Evolutionary conservation across 352 stramenopile species (phyloP), one percentile per base, ranked within the genome.

Genomic region (Saprolegnia diclina): DNA sequence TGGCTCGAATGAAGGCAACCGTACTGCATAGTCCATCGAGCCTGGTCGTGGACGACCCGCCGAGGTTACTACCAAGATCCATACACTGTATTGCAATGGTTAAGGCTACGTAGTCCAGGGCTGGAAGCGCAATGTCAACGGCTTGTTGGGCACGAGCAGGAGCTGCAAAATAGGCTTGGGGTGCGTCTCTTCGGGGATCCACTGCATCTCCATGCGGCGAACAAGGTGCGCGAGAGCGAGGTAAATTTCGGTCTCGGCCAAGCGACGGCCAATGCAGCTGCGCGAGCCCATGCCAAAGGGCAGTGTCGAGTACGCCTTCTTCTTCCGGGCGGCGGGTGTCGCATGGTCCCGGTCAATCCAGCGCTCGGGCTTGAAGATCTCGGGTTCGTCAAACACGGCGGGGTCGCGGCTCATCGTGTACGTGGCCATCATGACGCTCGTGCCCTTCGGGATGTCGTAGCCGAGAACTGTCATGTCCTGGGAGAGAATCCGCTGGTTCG

Each of bases 191-290:
- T 35, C 52, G 3, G 24, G 11, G 52, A 19, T 14, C 24, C 52
- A 59, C 52, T 40, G 24, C 11, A 59, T 59, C 35, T 59, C 52
- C 11, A 42, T 16, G 52, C 13, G 11, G 13, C n/a, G 52, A 9
- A 24, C 13, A 24, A 59, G 52, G 52, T 59, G 52, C 4, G 52
- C 52, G 24, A 59, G 35, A 14, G 19, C 16, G 24, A 59, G 13
- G 35, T 26, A 59, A 2, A 59, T 59, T 24, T 59, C 52, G 11
- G 52, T 59, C 35, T 59, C 52, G 24, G 52, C 52, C 11, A 59
- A n/a, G 52, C 52, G 52, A 16, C 52, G 52, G 35, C 52, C 52
- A 18, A 59, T 1, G 35, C 52, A 59, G 9, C 52, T 59, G 24
- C 52, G 52, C 11, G 52, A 14, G 16, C 52, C 52, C 11, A 59